These are phyloP conservation scores for Pseudopyrenochaeta lycopersici DNA, from an alignment of 2,329 filamentous ascomycete species.

Conservation along the genomic window DNA sequence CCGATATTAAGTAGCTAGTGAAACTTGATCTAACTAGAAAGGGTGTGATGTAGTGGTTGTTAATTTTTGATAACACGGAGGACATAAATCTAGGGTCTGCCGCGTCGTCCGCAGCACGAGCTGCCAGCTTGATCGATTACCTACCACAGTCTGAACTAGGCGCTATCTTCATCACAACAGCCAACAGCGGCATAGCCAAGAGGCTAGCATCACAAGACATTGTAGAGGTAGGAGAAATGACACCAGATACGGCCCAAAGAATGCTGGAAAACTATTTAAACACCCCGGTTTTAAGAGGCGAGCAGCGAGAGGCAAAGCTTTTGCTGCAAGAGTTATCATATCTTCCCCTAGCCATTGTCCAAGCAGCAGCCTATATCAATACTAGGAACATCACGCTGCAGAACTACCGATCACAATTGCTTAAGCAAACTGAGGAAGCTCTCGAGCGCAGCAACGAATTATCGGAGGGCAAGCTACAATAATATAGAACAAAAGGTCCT, in stretches of 20 bases:
- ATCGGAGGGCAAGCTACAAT: constrained; percentile 28
- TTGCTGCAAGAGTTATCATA: constrained; percentile 25
- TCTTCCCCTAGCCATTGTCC: constrained; percentile 28
- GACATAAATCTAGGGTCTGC: constrained; percentile 9
- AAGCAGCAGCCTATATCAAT: constrained; percentile 29
- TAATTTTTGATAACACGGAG: constrained; percentile 42
- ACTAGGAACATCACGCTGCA: constrained; percentile 10
- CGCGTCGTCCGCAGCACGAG: constrained; percentile 5
- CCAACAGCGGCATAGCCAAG: constrained; percentile 14
- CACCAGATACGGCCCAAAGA: constrained; percentile 19
- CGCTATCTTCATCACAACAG: constrained; percentile 28
- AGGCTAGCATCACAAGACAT: constrained; percentile 24
- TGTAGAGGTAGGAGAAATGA: constrained; percentile 20
- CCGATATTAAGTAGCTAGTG: constrained; percentile 27
- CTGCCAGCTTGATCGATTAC: constrained; percentile 23
- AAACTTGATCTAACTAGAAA: constrained; percentile 15
- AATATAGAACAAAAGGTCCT: constrained; percentile 44
- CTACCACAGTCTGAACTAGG: constrained; percentile 23
- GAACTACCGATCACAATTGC: constrained; percentile 21
- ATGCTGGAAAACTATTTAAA: constrained; percentile 26
- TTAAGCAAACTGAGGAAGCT: constrained; percentile 35
- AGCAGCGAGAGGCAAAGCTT: constrained; percentile 17
- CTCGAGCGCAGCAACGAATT: constrained; percentile 47
- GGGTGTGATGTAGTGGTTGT: constrained; percentile 7
- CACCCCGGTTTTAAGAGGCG: constrained; percentile 6